These are phyloP conservation scores for Castanea sativa DNA, from an alignment of 306 rosid species.

Conservation along the genomic window DNA sequence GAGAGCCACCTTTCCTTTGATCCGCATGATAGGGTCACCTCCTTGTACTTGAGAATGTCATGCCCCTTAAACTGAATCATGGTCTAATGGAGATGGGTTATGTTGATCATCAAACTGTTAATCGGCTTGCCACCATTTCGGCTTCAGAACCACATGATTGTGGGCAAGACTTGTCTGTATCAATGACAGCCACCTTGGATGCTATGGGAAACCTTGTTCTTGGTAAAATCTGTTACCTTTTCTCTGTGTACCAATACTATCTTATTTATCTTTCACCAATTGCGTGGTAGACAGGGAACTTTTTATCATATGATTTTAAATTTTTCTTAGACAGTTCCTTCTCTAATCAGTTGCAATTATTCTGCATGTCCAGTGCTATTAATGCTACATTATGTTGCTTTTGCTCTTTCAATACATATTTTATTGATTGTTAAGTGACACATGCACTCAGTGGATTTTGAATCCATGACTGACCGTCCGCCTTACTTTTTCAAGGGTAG, in stretches of 20 bases:
- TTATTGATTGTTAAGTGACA: background rate
- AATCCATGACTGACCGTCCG: too few species aligned
- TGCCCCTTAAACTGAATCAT: slow-evolving; percentile 64
- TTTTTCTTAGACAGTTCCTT: background rate
- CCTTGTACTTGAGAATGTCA: slow-evolving; percentile 64
- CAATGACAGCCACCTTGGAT: slow-evolving; percentile 86
- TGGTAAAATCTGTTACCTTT: slow-evolving; percentile 41
- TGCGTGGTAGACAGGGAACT: background rate
- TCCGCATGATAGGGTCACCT: slow-evolving; percentile 77
- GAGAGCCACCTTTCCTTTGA: slow-evolving; percentile 3
- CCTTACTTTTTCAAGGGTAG: too few species aligned
- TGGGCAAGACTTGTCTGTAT: slow-evolving; percentile 59
- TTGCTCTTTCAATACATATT: background rate
- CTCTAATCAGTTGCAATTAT: background rate
- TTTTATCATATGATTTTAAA: background rate
- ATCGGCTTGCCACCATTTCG: slow-evolving; percentile 27
- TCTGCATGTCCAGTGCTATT: background rate
- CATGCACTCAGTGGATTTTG: too few species aligned
- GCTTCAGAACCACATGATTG: slow-evolving; percentile 37
- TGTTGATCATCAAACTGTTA: slow-evolving; percentile 49
- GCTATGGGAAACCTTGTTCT: slow-evolving; percentile 65
- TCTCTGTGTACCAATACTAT: background rate
- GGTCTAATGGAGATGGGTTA: slow-evolving; percentile 90
- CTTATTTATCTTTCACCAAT: background rate
- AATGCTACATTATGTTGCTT: background rate